Conservation (phyloP, 192 early-diverging fungal genomes). For the Rhizoclosmatium globosum region DNA sequence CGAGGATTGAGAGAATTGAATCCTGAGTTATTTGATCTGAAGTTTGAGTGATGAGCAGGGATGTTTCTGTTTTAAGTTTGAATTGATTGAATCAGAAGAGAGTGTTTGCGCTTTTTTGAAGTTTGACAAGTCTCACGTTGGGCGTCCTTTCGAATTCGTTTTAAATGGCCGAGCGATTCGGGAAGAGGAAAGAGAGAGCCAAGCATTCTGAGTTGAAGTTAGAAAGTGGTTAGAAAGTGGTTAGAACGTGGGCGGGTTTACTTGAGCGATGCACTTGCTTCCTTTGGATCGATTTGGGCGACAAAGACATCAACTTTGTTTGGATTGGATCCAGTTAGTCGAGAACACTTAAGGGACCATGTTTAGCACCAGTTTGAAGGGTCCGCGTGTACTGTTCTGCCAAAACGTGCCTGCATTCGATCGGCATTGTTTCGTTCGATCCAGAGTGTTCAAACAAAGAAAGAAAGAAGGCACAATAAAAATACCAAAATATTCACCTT, state of each 20-base stretch:
- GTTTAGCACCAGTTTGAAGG: slow-evolving; percentile 18
- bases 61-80: not conserved
- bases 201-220: slow-evolving; percentile 11
- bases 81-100: no score
- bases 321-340: not conserved
- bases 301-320: not conserved
- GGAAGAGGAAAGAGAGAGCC: slow-evolving; percentile 15
- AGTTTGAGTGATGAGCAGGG: not conserved
- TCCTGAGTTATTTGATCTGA: not conserved
- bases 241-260: not conserved
- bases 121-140: not conserved
- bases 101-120: not conserved
- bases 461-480: no score
- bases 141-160: slow-evolving; percentile 11
- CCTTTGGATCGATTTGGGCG: slow-evolving; percentile 2
- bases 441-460: not conserved
- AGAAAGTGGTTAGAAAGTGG: not conserved
- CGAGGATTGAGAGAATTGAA: not conserved
- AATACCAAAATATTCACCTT: no score
- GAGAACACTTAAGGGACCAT: not conserved
- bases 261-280: slow-evolving; percentile 21
- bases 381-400: slow-evolving; percentile 23
- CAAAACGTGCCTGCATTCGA: slow-evolving; percentile 3
- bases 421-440: not conserved
- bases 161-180: slow-evolving; percentile 20